Percentiles rank a stretch among this genome's conserved stretches.
Conservation (phyloP, 257 asterid species). For the Buddleja alternifolia region DNA sequence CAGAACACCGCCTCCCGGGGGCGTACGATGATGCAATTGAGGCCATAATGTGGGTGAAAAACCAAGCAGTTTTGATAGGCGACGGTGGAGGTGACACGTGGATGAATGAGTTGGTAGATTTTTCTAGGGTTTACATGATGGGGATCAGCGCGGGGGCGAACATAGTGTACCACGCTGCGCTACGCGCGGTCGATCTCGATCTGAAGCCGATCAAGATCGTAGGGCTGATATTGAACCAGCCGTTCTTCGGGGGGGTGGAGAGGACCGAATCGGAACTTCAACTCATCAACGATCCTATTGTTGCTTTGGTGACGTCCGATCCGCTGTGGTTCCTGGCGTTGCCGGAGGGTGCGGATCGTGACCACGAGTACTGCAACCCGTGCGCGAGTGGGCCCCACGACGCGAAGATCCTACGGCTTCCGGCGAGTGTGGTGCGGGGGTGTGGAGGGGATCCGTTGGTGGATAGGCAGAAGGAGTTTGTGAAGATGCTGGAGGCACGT, state of each 20-base stretch:
- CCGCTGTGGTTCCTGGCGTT: conserved; percentile 71
- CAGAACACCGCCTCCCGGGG: conserved; percentile 79
- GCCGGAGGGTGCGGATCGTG: conserved; percentile 59
- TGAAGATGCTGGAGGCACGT: conserved; percentile 50
- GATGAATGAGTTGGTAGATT: conserved; percentile 52
- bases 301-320: conserved; percentile 58
- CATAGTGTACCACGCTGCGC: conserved; percentile 50
- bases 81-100: conserved; percentile 47
- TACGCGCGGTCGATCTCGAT: conserved; percentile 42
- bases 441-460: conserved; percentile 61
- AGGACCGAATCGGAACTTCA: conserved; percentile 59
- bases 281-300: conserved; percentile 31
- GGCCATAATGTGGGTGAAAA: conserved; percentile 53
- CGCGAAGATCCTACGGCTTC: conserved; percentile 53
- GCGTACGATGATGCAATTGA: conserved; percentile 79
- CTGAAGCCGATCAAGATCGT: conserved; percentile 49
- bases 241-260: conserved; percentile 60
- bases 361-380: conserved; percentile 58
- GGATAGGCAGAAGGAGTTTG: conserved; percentile 70
- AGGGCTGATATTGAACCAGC: conserved; percentile 64
- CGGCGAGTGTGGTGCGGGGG: conserved; percentile 59
- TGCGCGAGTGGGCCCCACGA: conserved; percentile 19
- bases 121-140: conserved; percentile 59
- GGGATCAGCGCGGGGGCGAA: conserved; percentile 76
- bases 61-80: conserved; percentile 36